Evolutionary conservation across 2,329 filamentous ascomycete genomes (phyloP).

Genomic region (Eutypella sp.): DNA sequence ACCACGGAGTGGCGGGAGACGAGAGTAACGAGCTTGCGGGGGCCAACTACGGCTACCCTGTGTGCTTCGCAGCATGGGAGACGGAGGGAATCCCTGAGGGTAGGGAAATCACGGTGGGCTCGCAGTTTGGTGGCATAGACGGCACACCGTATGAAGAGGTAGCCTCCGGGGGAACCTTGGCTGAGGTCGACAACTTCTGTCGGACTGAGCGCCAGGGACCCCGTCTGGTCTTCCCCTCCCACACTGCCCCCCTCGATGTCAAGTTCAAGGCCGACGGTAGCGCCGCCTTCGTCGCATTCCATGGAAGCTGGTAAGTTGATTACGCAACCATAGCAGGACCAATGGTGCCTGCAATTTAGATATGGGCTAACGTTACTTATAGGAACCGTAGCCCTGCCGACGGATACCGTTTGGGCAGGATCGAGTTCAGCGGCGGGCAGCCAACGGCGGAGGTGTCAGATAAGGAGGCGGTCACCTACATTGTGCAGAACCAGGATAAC

Average conservation of each 20-base stretch:
- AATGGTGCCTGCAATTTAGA: background rate
- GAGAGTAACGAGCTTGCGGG: slow-evolving; percentile 27
- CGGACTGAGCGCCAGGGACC: slow-evolving; percentile 30
- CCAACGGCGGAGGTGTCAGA: slow-evolving; percentile 37
- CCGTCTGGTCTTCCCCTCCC: slow-evolving; percentile 55
- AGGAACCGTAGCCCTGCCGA: slow-evolving; percentile 15
- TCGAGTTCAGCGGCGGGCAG: slow-evolving; percentile 38
- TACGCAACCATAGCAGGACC: slow-evolving; percentile 21
- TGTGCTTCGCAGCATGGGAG: slow-evolving; percentile 64
- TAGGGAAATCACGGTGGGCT: slow-evolving; percentile 38
- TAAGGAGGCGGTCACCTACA: slow-evolving; percentile 42
- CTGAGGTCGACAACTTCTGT: slow-evolving; percentile 36
- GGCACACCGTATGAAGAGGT: slow-evolving; percentile 20
- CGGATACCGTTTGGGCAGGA: slow-evolving; percentile 13
- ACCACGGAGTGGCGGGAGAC: slow-evolving; percentile 57
- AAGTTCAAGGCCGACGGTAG: slow-evolving; percentile 56
- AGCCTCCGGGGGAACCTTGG: slow-evolving; percentile 36
- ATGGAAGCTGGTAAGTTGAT: slow-evolving; percentile 56
- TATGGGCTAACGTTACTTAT: background rate
- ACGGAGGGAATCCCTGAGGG: slow-evolving; percentile 39
- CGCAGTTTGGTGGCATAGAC: slow-evolving; percentile 43
- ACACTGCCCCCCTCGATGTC: slow-evolving; percentile 68
- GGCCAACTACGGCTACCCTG: slow-evolving; percentile 65
- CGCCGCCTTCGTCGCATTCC: slow-evolving; percentile 63
- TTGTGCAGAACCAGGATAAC: slow-evolving; percentile 52